These are phyloP conservation scores for Cupressus sempervirens DNA, from an alignment of 75 land plant genomes.

Conservation along the genomic window DNA sequence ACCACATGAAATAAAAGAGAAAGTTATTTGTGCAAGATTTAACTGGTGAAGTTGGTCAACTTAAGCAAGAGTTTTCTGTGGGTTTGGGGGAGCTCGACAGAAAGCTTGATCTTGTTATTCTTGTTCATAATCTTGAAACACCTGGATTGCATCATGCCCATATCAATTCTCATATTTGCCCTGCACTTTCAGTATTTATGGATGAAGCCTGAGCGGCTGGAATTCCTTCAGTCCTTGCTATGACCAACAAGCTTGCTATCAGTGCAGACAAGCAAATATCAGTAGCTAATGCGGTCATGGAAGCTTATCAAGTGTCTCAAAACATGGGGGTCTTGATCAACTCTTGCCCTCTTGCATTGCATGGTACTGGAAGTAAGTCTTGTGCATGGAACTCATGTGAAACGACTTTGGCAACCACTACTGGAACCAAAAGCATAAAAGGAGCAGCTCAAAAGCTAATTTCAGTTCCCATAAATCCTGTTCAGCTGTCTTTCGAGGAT, in stretches of 20 bases:
- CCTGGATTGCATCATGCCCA: conserved; percentile 44
- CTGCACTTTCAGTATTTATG: conserved; percentile 73
- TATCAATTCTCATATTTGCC: conserved; percentile 30
- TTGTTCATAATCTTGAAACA: conserved; percentile 90
- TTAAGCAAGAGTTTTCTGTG: conserved; percentile 68
- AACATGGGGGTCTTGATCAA: conserved; percentile 58
- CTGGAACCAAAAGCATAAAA: conserved; percentile 16
- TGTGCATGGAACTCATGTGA: conserved; percentile 11
- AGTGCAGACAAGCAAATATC: conserved; percentile 85
- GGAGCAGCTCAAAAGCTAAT: conserved; percentile 43
- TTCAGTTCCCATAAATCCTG: conserved; percentile 54
- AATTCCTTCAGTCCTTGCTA: conserved; percentile 80
- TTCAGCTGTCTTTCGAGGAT: conserved; percentile 55
- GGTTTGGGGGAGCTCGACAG: conserved; percentile 49
- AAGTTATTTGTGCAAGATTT: conserved; percentile 92
- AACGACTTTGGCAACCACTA: conserved; percentile 4
- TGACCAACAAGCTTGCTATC: conserved; percentile 91
- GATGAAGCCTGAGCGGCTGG: conserved; percentile 74
- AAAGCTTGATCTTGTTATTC: conserved; percentile 74
- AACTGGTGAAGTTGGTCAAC: conserved; percentile 45
- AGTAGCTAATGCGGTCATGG: conserved; percentile 57
- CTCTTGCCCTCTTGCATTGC: conserved; percentile 69
- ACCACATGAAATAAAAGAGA: no score
- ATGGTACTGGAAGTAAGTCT: conserved; percentile 21
- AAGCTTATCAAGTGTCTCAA: conserved; percentile 71